Percentiles rank a stretch among this genome's conserved stretches.
phyloP scores from a whole-genome alignment of 495 filamentous ascomycete genomes.

The Arthonia radiata region DNA sequence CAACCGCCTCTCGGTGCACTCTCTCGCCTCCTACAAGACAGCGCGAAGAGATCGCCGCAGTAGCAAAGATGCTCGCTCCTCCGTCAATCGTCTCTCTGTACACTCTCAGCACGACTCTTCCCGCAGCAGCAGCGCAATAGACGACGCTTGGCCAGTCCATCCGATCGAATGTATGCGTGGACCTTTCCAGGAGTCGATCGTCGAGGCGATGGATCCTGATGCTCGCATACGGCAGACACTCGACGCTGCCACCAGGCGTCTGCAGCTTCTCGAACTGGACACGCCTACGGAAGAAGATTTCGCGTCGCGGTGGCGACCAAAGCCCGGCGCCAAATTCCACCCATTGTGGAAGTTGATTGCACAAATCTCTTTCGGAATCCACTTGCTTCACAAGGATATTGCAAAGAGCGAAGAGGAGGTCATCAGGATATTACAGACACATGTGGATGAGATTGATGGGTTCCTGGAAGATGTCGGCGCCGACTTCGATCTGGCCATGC shows the following conservation, averaged over 20 bases:
- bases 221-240: slow-evolving; percentile 26
- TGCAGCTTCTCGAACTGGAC: slow-evolving; percentile 38
- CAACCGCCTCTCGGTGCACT: no score
- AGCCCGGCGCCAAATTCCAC: slow-evolving; percentile 44
- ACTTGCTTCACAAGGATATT: slow-evolving; percentile 60
- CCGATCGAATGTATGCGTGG: slow-evolving; percentile 71
- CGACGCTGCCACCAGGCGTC: slow-evolving; percentile 35
- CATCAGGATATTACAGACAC: slow-evolving; percentile 65
- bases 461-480: slow-evolving; percentile 68
- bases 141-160: slow-evolving; percentile 27
- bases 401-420: slow-evolving; percentile 76
- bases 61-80: no score
- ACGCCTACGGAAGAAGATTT: slow-evolving; percentile 38
- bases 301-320: slow-evolving; percentile 48
- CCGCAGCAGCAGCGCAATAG: no score
- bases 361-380: slow-evolving; percentile 82
- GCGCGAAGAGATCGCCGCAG: no score
- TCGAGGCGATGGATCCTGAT: slow-evolving; percentile 28
- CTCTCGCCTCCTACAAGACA: no score
- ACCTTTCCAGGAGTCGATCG: slow-evolving; percentile 79
- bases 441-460: slow-evolving; percentile 82
- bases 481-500: slow-evolving; percentile 59
- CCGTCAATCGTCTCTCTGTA: no score
- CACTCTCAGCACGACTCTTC: no score
- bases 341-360: slow-evolving; percentile 74